phyloP scores from a whole-genome alignment of 2,329 filamentous ascomycete genomes.

The Diaporthe sp. region DNA sequence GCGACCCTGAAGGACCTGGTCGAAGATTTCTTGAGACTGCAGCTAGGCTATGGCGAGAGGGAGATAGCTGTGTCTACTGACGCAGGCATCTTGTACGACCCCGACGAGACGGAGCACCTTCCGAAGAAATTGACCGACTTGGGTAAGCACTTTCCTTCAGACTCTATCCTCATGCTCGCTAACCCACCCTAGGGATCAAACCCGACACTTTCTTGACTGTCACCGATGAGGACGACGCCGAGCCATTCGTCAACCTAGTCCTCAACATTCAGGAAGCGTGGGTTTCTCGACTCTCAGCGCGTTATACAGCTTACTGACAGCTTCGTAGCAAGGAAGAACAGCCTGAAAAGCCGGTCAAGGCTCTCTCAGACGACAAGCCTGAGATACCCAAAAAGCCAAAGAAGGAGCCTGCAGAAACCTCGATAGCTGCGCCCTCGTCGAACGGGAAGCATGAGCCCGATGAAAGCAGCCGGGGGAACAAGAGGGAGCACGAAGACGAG shows the following conservation, averaged over 20 bases:
- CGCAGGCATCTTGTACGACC: conserved; percentile 85
- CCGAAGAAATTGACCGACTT: conserved; percentile 83
- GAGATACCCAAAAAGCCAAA: conserved; percentile 69
- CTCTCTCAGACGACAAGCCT: conserved; percentile 57
- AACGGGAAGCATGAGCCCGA: conserved; percentile 58
- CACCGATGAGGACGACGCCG: conserved; percentile 83
- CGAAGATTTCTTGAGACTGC: conserved; percentile 76
- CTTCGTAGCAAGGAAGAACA: conserved; percentile 55
- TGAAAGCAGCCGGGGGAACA: conserved; percentile 57
- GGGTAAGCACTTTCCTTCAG: conserved; percentile 59
- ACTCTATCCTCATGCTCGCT: neutral
- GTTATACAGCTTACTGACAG: conserved; percentile 47
- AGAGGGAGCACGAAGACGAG: conserved; percentile 62
- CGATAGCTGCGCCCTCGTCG: conserved; percentile 55
- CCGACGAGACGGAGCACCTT: conserved; percentile 89
- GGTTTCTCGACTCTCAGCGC: conserved; percentile 45
- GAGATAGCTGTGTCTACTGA: conserved; percentile 85
- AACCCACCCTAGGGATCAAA: conserved; percentile 68
- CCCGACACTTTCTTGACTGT: conserved; percentile 84
- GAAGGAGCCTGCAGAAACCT: conserved; percentile 54
- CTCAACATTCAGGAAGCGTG: conserved; percentile 77
- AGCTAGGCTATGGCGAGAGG: conserved; percentile 81
- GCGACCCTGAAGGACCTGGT: conserved; percentile 87
- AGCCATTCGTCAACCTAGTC: conserved; percentile 83
- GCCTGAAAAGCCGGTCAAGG: conserved; percentile 69